Evolutionary conservation across 2,329 filamentous ascomycete genomes (phyloP).

Genomic region (Ramularia endophylla): DNA sequence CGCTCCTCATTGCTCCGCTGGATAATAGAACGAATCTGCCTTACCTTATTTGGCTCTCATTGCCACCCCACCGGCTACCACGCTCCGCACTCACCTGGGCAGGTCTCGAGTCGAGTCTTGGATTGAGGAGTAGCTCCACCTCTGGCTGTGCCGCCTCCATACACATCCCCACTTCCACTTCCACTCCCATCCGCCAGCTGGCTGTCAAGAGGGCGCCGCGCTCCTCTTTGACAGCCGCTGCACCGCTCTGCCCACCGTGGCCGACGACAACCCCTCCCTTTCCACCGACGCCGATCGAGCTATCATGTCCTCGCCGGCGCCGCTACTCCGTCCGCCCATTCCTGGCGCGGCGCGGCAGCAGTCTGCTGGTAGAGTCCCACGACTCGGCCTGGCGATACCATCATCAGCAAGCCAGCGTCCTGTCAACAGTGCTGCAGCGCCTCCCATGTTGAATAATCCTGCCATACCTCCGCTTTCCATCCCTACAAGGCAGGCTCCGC

Average conservation of each 20-base stretch:
- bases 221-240: slow-evolving; percentile 24
- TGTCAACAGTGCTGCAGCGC: slow-evolving; percentile 43
- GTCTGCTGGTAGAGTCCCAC: slow-evolving; percentile 47
- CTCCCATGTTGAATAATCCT: slow-evolving; percentile 31
- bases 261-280: slow-evolving; percentile 19
- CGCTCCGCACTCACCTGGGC: too few species aligned
- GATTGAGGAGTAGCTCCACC: too few species aligned
- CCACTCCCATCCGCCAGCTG: slow-evolving; percentile 4
- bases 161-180: neutral
- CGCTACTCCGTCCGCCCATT: slow-evolving; percentile 76
- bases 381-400: slow-evolving; percentile 84
- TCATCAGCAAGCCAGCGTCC: slow-evolving; percentile 78
- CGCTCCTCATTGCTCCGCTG: too few species aligned
- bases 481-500: slow-evolving; percentile 57
- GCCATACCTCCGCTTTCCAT: slow-evolving; percentile 31
- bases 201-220: slow-evolving; percentile 28
- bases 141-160: too few species aligned
- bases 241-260: slow-evolving; percentile 28
- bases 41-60: too few species aligned
- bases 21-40: too few species aligned
- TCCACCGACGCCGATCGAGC: slow-evolving; percentile 20
- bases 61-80: too few species aligned
- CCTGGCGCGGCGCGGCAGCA: slow-evolving; percentile 55
- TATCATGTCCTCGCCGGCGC: slow-evolving; percentile 69
- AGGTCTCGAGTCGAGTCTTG: too few species aligned